Conservation (phyloP, 2,329 filamentous ascomycete species). For the Curvularia eragrostidis region DNA sequence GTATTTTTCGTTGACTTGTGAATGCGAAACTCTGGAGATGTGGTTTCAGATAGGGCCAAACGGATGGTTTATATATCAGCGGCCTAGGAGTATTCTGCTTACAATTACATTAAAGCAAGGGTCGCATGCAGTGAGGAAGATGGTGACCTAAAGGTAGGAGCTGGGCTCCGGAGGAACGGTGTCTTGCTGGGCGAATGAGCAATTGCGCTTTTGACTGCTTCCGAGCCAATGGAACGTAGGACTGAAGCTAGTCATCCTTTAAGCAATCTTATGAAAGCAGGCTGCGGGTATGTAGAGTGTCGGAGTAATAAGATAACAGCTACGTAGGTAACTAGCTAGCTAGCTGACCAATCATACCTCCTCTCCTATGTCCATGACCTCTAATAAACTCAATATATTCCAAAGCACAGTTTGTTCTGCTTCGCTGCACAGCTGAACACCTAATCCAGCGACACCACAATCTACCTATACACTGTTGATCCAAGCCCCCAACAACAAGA, state of each 20-base stretch:
- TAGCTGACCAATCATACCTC: neutral
- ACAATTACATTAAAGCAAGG: neutral
- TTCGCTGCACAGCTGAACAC: neutral
- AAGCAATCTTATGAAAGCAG: neutral
- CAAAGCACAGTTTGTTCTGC: neutral
- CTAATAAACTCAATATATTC: neutral
- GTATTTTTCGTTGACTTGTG: neutral
- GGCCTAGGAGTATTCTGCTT: neutral
- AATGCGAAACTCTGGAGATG: neutral
- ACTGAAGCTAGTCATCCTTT: neutral
- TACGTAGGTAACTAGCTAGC: neutral
- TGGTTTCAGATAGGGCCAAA: neutral
- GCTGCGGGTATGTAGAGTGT: neutral
- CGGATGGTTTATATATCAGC: neutral
- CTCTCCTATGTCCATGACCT: neutral
- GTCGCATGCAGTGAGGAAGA: neutral
- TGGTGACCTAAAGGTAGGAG: neutral
- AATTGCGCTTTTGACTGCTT: neutral
- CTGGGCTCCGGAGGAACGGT: neutral
- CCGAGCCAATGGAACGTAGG: neutral
- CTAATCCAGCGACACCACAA: slow-evolving; percentile 1
- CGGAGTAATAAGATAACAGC: neutral
- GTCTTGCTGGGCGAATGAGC: neutral
- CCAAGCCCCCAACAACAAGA: neutral
- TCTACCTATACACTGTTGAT: slow-evolving; percentile 1